phyloP scores from a whole-genome alignment of 1,284 basidiomycete species.

The Papiliotrema laurentii region DNA sequence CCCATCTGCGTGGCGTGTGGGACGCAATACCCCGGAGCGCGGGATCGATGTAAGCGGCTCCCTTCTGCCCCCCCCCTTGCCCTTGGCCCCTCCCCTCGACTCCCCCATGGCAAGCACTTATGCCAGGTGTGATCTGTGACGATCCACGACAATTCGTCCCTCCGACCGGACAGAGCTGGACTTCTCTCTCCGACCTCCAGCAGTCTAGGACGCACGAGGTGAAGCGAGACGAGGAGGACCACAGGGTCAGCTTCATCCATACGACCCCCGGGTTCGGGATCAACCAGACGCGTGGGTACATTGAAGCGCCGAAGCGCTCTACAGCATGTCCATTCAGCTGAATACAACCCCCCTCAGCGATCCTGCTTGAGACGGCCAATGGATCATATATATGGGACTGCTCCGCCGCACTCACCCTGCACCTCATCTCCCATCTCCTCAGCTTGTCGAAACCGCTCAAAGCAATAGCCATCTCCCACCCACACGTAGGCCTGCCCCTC shows the following conservation, averaged over 20 bases:
- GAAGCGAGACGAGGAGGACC: slow-evolving; percentile 35
- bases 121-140: slow-evolving; percentile 31
- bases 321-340: not conserved
- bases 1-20: slow-evolving; percentile 45
- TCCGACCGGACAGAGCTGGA: slow-evolving; percentile 38
- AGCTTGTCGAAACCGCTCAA: slow-evolving; percentile 29
- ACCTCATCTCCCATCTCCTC: slow-evolving; percentile 26
- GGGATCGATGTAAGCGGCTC: slow-evolving; percentile 25
- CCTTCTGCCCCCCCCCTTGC: too few relatives aligned
- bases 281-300: slow-evolving; percentile 41
- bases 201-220: slow-evolving; percentile 20
- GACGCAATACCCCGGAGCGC: slow-evolving; percentile 34
- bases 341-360: slow-evolving; percentile 21
- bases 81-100: not conserved
- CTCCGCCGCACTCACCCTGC: slow-evolving; percentile 32
- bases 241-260: slow-evolving; percentile 30
- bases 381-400: slow-evolving; percentile 48
- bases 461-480: slow-evolving; percentile 46
- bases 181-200: slow-evolving; percentile 28
- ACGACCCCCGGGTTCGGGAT: slow-evolving; percentile 40
- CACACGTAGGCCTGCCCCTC: slow-evolving; percentile 31
- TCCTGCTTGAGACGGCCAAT: slow-evolving; percentile 35
- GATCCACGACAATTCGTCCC: slow-evolving; percentile 43
- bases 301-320: not conserved
- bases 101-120: slow-evolving; percentile 3